Evolutionary conservation across 2,329 filamentous ascomycete genomes (phyloP).

Genomic region (Pseudogymnoascus sp.): DNA sequence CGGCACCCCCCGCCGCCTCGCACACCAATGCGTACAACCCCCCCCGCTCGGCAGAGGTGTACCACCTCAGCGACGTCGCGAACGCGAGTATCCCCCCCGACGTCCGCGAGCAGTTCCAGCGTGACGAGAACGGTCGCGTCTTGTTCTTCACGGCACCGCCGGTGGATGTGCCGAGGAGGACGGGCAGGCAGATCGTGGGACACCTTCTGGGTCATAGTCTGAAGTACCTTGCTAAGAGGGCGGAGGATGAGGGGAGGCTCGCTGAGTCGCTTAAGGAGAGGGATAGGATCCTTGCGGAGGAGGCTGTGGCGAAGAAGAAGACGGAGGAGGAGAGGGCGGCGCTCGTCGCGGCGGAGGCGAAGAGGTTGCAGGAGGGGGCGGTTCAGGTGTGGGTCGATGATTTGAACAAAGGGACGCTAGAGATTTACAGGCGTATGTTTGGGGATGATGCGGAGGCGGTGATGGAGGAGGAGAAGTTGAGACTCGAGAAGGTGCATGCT

Average conservation of each 20-base stretch:
- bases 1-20: not conserved
- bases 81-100: conserved; percentile 56
- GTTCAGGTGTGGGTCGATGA: conserved; percentile 1
- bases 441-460: conserved; percentile 22
- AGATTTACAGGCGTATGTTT: conserved; percentile 23
- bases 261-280: conserved; percentile 14
- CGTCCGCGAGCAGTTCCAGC: conserved; percentile 57
- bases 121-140: conserved; percentile 54
- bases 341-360: conserved; percentile 12
- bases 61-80: conserved; percentile 52
- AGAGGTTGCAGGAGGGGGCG: conserved; percentile 25
- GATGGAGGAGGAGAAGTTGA: conserved; percentile 15
- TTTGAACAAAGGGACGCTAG: conserved; percentile 20
- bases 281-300: conserved; percentile 28
- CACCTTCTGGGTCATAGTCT: conserved; percentile 37
- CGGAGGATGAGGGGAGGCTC: conserved; percentile 12
- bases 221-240: conserved; percentile 40
- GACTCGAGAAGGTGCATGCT: not conserved
- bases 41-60: conserved; percentile 54
- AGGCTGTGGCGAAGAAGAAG: conserved; percentile 29
- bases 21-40: conserved; percentile 43
- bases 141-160: conserved; percentile 63
- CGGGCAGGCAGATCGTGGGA: conserved; percentile 12
- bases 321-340: conserved; percentile 22
- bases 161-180: conserved; percentile 34